Base-by-base conservation (phyloP, 495 filamentous ascomycete genomes). In the Pyronema omphalodes region DNA sequence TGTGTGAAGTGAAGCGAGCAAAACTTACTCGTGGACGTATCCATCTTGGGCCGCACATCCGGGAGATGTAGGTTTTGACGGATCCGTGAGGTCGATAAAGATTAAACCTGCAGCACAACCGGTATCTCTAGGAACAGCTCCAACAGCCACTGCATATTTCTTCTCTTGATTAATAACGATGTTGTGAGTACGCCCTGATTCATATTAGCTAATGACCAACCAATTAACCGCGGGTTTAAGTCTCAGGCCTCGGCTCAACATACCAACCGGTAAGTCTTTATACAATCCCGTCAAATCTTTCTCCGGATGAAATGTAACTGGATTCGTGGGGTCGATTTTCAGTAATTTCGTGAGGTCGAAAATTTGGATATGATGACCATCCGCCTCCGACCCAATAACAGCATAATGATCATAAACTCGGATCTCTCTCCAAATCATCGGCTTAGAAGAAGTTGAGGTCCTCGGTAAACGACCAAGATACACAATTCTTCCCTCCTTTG, bases 391-490 rank as follows among this genome's bases (percentile, higher is more conserved):
- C 3, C 74, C 73, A 40, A 76, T 75, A 54, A 71, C 59, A 12
- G 73, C 68, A 60, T 72, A 75, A 59, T 72, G 65, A 15, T 70
- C 69, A 55, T 66, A 68, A 0, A 62, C 67, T 48, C 66, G 66
- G 49, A 75, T 74, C 50, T 75, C 73, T 19, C 73, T 66, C 76
- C 76, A 78, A 29, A 64, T 66, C 2, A 55, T 51, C 23, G 23
- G 2, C 23, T 29, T 29, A 29, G 5, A 1, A 15, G 63, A 64
- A 11, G n/a, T 11, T 12, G n/a, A 2, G 3, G 57, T 75, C 67
- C 48, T 73, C 71, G 76, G 74, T 0, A 78, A 68, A 6, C 76
- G 69, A 8, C 76, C 37, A 3, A 79, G 68, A 55, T 79, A 79
- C 40, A 68, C 57, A 9, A 80, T 60, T 47, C 71, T 70, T n/a